A percentile compares a stretch with the other conserved stretches of the same genome.
Evolutionary conservation across 164 flowering plant genomes (phyloP).

Genomic region (Sedum album): DNA sequence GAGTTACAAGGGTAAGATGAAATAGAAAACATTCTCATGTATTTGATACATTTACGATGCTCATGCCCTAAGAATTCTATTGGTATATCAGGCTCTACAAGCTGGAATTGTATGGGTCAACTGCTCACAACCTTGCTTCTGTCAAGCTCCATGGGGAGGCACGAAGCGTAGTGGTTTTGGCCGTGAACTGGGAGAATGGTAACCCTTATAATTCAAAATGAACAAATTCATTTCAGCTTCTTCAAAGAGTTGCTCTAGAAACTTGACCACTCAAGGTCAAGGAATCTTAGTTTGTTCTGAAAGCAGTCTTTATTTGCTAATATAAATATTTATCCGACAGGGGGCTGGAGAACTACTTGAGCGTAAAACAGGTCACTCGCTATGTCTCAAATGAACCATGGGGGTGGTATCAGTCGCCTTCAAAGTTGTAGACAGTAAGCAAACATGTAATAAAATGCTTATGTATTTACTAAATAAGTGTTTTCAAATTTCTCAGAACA

Average conservation of each 20-base stretch:
- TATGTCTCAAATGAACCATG: constrained; percentile 74
- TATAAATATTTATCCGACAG: constrained; percentile 26
- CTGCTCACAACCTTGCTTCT: constrained; percentile 97
- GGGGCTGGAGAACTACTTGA: constrained; percentile 93
- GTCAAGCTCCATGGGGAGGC: constrained; percentile 99
- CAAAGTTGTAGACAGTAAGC: constrained; percentile 34
- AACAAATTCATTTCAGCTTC: not conserved
- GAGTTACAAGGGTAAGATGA: constrained; percentile 59
- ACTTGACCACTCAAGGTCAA: not conserved
- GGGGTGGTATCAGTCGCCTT: constrained; percentile 87
- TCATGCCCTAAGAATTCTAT: not conserved
- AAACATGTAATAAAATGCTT: not conserved
- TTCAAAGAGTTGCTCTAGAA: not conserved
- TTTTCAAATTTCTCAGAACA: not conserved
- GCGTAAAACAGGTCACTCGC: constrained; percentile 89
- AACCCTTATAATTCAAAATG: constrained; percentile 11
- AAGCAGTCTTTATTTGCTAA: not conserved
- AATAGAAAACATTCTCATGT: not conserved
- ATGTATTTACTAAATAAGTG: not conserved
- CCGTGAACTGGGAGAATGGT: constrained; percentile 97
- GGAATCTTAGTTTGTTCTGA: not conserved
- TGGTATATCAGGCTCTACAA: constrained; percentile 49
- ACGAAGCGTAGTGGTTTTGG: constrained; percentile 95
- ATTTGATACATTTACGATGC: not conserved
- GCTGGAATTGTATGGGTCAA: constrained; percentile 96